Evolutionary conservation across 768 basidiomycete genomes (phyloP), one percentile per base, ranked within the genome.

Genomic region (Lentinula detonsa): DNA sequence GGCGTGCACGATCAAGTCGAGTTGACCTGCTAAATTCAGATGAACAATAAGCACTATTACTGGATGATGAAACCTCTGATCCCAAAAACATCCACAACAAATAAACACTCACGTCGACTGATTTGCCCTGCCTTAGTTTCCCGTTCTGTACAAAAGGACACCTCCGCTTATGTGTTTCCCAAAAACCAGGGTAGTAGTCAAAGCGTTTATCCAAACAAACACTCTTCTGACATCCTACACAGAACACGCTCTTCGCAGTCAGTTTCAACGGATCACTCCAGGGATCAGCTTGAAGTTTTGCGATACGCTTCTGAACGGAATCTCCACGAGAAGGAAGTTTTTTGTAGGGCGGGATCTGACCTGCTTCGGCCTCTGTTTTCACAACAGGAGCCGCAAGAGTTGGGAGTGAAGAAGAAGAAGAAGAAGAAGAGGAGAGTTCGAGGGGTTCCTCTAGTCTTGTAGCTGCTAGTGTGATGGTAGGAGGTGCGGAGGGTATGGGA

Each of bases 161-260:
- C 15, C 48, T 49, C 7, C 39, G 33, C 35, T 52, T 60, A 50
- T 60, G 59, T 8, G 48, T 60, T 34, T 51, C 48, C 59, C 59
- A 60, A 40, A 60, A 60, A 16, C 59, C 59, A 52, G 59, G 59
- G 40, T 60, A 60, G 28, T 60, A 60, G 23, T 60, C 59, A 18
- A 51, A 51, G 3, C 59, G 45, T 37, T 52, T 60, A 35, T 60
- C 59, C 37, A 60, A 43, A 39, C 39, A 49, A 39, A 60, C 50
- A 4, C 39, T 31, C 33, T 60, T 60, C 59, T 60, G 34, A 40
- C 59, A 60, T 16, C 59, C 59, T 31, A 60, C n/a, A 52, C 59
- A 60, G n/a, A 18, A 60, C 18, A 60, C 59, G 35, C 37, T 60
- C 23, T 60, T 60, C 18, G 59, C 35, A 23, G 59, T 60, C 49